phyloP scores from a whole-genome alignment of 495 filamentous ascomycete species.

The Delitschia confertaspora region DNA sequence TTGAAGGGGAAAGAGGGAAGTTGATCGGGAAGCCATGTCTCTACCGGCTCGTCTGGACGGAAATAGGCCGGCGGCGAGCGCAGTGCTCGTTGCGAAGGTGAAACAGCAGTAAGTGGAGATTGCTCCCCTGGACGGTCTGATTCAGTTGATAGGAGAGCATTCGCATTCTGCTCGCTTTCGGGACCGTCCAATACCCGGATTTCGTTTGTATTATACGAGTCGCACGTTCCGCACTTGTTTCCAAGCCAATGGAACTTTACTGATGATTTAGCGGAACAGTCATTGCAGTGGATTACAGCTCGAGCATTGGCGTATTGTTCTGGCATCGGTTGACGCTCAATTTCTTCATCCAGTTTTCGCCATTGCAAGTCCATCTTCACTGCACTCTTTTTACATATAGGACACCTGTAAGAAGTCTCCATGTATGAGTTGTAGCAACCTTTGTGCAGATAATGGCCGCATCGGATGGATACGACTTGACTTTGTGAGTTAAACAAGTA shows the following conservation, averaged over 20 bases:
- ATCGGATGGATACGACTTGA: conserved; percentile 86
- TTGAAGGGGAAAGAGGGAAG: conserved; percentile 21
- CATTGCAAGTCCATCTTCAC: conserved; percentile 97
- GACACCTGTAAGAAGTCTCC: conserved; percentile 83
- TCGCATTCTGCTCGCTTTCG: conserved; percentile 29
- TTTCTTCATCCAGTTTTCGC: conserved; percentile 74
- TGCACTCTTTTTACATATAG: conserved; percentile 85
- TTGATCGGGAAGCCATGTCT: conserved; percentile 19
- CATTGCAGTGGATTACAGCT: conserved; percentile 83
- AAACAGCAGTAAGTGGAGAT: conserved; percentile 10
- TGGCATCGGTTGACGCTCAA: conserved; percentile 87
- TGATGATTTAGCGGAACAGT: conserved; percentile 77
- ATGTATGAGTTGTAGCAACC: conserved; percentile 78
- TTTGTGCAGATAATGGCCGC: conserved; percentile 91
- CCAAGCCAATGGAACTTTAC: conserved; percentile 93
- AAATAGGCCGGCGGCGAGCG: conserved; percentile 22
- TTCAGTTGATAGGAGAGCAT: conserved; percentile 14
- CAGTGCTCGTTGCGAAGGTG: conserved; percentile 13
- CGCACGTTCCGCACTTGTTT: conserved; percentile 70
- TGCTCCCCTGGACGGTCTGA: not conserved
- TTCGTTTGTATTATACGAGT: conserved; percentile 40
- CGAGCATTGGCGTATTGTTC: conserved; percentile 60
- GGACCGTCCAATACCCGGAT: conserved; percentile 29
- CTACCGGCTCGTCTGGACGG: conserved; percentile 20
- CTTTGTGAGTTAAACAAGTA: conserved; percentile 94